A percentile compares a stretch with the other conserved stretches of the same genome.
phyloP scores from a whole-genome alignment of 768 basidiomycete species.

The Psilocybe cyanescens region DNA sequence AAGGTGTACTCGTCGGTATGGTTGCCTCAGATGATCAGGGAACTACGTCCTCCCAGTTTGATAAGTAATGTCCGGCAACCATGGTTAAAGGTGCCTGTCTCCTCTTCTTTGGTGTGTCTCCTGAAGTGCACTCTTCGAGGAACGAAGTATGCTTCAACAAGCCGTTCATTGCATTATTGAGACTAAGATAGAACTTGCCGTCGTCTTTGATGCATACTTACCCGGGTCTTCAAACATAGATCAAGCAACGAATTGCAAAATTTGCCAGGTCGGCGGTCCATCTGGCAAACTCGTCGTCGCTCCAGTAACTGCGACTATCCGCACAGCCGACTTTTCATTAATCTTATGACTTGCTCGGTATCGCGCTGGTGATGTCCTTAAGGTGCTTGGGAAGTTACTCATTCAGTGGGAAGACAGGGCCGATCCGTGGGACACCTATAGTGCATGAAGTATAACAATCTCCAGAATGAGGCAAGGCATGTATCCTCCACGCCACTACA shows the following conservation, averaged over 20 bases:
- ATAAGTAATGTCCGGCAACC: too few species aligned
- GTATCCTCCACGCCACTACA: background rate
- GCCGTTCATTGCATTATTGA: too few species aligned
- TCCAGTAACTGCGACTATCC: background rate
- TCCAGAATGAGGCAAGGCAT: background rate
- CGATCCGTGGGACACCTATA: background rate
- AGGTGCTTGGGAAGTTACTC: background rate
- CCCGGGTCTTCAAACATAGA: background rate
- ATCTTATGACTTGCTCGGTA: background rate
- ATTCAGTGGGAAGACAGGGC: background rate
- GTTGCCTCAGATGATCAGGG: too few species aligned
- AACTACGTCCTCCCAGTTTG: too few species aligned
- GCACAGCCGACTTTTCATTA: background rate
- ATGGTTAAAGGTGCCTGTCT: too few species aligned
- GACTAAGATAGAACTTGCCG: background rate
- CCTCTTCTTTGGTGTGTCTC: too few species aligned
- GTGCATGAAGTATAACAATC: background rate
- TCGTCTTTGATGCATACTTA: background rate
- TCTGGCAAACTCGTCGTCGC: background rate
- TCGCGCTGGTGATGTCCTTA: too few species aligned
- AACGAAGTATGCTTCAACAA: too few species aligned
- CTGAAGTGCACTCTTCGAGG: too few species aligned
- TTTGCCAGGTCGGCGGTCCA: background rate
- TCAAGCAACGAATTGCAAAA: background rate
- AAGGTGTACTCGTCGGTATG: too few species aligned